Base-by-base conservation (phyloP, 2,329 filamentous ascomycete genomes). In the Trichoderma sp. region DNA sequence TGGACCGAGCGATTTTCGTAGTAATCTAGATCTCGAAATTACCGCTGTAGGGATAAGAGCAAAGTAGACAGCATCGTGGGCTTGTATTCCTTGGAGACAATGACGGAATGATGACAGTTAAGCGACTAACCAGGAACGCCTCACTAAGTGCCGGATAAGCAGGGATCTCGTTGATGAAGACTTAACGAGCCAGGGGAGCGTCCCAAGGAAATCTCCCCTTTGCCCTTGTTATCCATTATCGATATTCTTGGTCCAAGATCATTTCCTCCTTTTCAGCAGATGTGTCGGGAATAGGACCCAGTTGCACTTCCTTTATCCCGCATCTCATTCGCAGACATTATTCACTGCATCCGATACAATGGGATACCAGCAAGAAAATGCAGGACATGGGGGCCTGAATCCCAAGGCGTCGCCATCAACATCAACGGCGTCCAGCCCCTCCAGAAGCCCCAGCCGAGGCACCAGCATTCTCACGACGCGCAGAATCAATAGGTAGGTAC, bases 381-480 rank as follows among this genome's bases (percentile, higher is more conserved):
- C n/a, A 50, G 63, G 15, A 45, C 47, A n/a, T 65, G 63, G 47
- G 47, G 65, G 21, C 21, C 67, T 6, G 45, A 60, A 14, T 5
- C 28, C 12, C 34, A 56, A 15, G 69, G 67, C 21, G 56, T 69
- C 17, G 45, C 55, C 45, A 83, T 92, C 68, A 81, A 88, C 45
- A 83, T 92, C 68, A 81, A 88, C 70, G 87, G 87, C 30, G 85
- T 95, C 56, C 79, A 80, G 7, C 88, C 90, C 2, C 82, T 85
- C 21, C 79, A 79, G 41, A 86, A 95, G 24, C 34, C 83, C 87
- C 6, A 88, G 87, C 5, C 83, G 89, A 52, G 92, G 92, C 14
- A 82, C 93, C 56, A 91, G 92, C 21, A 86, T 95, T 61, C 81
- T 92, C 58, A 88, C 90, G 1, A 87, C 84, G 4, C 81, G 83